Evolutionary conservation across 2,329 filamentous ascomycete species (phyloP).

Genomic region (Emergomyces orientalis): DNA sequence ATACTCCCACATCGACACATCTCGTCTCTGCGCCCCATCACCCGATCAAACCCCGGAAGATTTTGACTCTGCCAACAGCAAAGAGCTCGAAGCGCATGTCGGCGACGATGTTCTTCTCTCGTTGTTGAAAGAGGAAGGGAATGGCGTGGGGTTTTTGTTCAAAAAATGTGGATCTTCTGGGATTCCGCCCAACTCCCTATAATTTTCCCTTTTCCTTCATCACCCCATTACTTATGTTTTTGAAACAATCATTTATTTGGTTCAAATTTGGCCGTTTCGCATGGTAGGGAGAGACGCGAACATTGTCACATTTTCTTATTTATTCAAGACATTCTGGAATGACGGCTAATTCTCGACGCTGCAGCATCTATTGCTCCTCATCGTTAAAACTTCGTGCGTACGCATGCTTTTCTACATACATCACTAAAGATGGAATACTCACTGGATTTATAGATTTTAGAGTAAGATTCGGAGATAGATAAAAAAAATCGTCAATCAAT

Average conservation of each 20-base stretch:
- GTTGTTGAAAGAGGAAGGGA: slow-evolving; percentile 32
- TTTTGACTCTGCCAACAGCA: slow-evolving; percentile 3
- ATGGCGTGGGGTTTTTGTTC: slow-evolving; percentile 33
- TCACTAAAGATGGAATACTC: background rate
- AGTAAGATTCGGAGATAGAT: background rate
- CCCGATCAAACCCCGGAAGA: background rate
- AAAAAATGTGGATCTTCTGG: slow-evolving; percentile 23
- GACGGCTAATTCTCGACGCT: background rate
- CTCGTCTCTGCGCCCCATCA: slow-evolving; percentile 17
- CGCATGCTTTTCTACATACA: background rate
- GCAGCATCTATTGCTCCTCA: background rate
- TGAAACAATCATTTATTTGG: background rate
- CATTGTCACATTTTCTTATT: background rate
- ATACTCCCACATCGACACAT: slow-evolving; percentile 36
- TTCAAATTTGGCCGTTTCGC: background rate
- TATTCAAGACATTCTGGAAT: background rate
- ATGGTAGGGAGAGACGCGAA: background rate
- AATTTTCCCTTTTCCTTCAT: background rate
- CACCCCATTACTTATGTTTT: background rate
- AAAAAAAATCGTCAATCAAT: background rate
- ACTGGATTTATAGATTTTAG: background rate
- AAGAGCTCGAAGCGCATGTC: slow-evolving; percentile 13
- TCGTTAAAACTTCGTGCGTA: background rate
- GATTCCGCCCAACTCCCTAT: background rate
- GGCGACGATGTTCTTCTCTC: slow-evolving; percentile 23